Conservation (phyloP, 106 monocot genomes). For the Acorus calamus region DNA sequence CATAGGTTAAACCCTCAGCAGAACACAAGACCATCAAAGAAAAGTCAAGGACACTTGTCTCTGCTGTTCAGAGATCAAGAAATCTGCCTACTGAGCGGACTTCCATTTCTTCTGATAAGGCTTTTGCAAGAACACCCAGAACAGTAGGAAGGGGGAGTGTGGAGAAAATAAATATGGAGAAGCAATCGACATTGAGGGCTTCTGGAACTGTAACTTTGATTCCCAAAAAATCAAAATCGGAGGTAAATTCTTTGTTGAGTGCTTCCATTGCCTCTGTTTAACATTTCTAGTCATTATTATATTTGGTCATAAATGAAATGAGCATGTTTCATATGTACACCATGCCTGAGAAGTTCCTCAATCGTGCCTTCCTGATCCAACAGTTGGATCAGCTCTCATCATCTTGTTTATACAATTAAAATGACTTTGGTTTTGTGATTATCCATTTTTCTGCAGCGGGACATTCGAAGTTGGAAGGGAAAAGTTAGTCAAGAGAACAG, state of each 20-base stretch:
- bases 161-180: constrained; percentile 10
- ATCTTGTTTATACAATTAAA: too few species aligned
- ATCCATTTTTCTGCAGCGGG: too few species aligned
- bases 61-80: constrained; percentile 9
- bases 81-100: constrained; percentile 17
- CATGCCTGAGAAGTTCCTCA: too few species aligned
- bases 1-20: constrained; percentile 23
- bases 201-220: constrained; percentile 3
- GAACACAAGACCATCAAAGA: constrained; percentile 27
- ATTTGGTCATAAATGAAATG: too few species aligned
- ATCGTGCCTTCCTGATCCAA: too few species aligned
- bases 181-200: constrained; percentile 9
- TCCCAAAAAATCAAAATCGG: constrained; percentile 14
- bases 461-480: constrained; percentile 8
- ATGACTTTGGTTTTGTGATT: too few species aligned
- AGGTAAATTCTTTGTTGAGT: constrained; percentile 13
- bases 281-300: too few species aligned
- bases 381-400: too few species aligned
- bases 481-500: constrained; percentile 19
- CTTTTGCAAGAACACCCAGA: constrained; percentile 11
- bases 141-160: constrained; percentile 15
- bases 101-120: constrained; percentile 11
- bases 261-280: too few species aligned
- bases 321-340: too few species aligned
- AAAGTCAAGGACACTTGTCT: constrained; percentile 3